Evolutionary conservation across 1,284 basidiomycete species (phyloP).

Genomic region (Phlebopus sp.): DNA sequence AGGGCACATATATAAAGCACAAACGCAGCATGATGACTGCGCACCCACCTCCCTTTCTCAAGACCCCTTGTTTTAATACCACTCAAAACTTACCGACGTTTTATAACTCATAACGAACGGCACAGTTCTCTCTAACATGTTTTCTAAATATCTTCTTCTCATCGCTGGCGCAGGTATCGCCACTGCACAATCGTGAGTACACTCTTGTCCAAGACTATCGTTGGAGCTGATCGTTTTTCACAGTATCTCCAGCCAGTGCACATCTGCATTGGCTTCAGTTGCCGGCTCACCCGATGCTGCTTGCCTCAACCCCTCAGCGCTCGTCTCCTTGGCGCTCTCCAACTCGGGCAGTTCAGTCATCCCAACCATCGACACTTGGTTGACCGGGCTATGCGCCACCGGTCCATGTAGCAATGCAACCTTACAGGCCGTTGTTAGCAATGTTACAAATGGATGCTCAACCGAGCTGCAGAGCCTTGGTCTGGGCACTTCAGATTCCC

Average conservation of each 20-base stretch:
- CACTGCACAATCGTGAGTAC: slow-evolving; percentile 45
- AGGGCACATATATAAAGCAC: not conserved
- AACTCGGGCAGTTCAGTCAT: slow-evolving; percentile 47
- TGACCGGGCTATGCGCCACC: slow-evolving; percentile 51
- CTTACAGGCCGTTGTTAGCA: slow-evolving; percentile 41
- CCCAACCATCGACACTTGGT: slow-evolving; percentile 52
- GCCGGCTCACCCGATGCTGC: slow-evolving; percentile 43
- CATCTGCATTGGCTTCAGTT: slow-evolving; percentile 38
- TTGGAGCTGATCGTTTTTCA: slow-evolving; percentile 12
- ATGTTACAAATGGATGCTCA: slow-evolving; percentile 49
- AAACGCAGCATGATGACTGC: not conserved
- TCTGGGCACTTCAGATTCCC: slow-evolving; percentile 6
- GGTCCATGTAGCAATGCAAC: slow-evolving; percentile 57
- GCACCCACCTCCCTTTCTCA: not conserved
- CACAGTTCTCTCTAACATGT: slow-evolving; percentile 19
- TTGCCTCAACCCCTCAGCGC: slow-evolving; percentile 52
- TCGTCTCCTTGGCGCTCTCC: slow-evolving; percentile 42
- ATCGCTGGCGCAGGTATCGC: slow-evolving; percentile 39
- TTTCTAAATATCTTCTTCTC: slow-evolving; percentile 31
- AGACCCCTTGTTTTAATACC: not conserved
- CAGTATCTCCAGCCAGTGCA: slow-evolving; percentile 28
- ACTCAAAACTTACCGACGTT: not conserved
- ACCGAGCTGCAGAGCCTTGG: slow-evolving; percentile 42
- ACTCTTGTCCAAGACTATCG: not conserved
- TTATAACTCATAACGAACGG: not conserved